Evolutionary conservation across 805 yeast species (phyloP).

Genomic region (Blastobotrys chiropterorum): DNA sequence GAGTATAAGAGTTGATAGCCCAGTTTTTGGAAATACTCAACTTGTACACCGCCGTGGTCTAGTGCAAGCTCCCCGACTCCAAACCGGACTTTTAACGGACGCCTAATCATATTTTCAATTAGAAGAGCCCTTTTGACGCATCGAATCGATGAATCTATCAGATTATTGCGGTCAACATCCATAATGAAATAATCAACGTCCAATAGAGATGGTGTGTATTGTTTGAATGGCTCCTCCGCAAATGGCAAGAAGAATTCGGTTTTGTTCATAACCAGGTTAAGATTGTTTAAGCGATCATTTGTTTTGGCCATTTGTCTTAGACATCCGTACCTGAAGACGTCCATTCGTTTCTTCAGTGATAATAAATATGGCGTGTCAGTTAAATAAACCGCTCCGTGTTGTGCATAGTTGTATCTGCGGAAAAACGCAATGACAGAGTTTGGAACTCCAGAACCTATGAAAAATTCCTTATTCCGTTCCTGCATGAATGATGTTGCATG

Average conservation of each 20-base stretch:
- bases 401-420: not conserved
- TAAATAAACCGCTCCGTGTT: not conserved
- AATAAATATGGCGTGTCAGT: not conserved
- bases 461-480: not conserved
- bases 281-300: not conserved
- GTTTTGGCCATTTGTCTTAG: constrained; percentile 7
- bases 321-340: constrained; percentile 3
- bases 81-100: constrained; percentile 25
- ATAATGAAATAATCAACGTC: constrained; percentile 11
- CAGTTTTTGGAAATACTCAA: constrained; percentile 24
- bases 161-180: constrained; percentile 17
- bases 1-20: constrained; percentile 19
- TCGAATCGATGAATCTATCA: constrained; percentile 16
- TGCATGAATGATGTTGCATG: not conserved
- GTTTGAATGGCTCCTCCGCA: not conserved
- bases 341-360: not conserved
- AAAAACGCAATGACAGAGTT: not conserved
- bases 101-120: constrained; percentile 10
- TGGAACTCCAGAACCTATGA: not conserved
- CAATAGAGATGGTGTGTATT: not conserved
- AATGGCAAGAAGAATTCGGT: not conserved
- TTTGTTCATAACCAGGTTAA: not conserved
- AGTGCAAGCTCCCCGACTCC: constrained; percentile 25
- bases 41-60: constrained; percentile 30
- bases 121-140: constrained; percentile 12